Base-by-base conservation (phyloP, 495 filamentous ascomycete species). In the Penicillium desertorum region DNA sequence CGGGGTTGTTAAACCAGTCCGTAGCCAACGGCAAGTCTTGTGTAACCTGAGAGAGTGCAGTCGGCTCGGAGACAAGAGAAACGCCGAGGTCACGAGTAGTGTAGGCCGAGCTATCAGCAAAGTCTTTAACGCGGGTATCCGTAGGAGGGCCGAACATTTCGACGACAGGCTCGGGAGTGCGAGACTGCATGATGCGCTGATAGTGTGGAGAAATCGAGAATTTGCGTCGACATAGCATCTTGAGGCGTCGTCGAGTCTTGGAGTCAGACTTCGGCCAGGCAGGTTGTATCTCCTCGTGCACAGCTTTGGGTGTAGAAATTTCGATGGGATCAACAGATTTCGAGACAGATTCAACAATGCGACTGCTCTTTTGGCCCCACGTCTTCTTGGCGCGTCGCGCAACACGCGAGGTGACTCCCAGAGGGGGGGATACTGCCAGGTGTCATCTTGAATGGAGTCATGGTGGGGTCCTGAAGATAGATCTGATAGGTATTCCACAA, bases 381-480 rank as follows among this genome's bases (percentile, higher is more conserved):
- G 82, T 93, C 64, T 85, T 82, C 72, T 86, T 89, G 5, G 92
- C 90, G 64, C 91, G 87, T 64, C 91, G 83, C 1, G 92, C 89
- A 47, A 98, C 92, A 57, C 91, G 90, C 63, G 87, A 81, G 63
- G 91, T 93, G 32, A 98, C 90, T 8, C 94, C 95, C 37, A 94
- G 79, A 12, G 94, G 94, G 22, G 22, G 94, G 94, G 37, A 92
- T 84, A 54, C 83, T 83, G 51, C 90, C 92, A 20, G 93, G 91
- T 16, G 92, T 83, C 76, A 90, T 88, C 63, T 92, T 92, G 74
- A 98, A 93, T 0, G 94, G 94, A 2, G 94, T 98, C 27, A 96
- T 88, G 10, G 88, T 91, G 32, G 94, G 92, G 69, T 98, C 91
- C 61, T 92, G 88, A 11, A 97, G 76, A 66, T 96, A 98, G 10